These are phyloP conservation scores for Acorus gramineus DNA, from an alignment of 106 monocot species.

Conservation along the genomic window DNA sequence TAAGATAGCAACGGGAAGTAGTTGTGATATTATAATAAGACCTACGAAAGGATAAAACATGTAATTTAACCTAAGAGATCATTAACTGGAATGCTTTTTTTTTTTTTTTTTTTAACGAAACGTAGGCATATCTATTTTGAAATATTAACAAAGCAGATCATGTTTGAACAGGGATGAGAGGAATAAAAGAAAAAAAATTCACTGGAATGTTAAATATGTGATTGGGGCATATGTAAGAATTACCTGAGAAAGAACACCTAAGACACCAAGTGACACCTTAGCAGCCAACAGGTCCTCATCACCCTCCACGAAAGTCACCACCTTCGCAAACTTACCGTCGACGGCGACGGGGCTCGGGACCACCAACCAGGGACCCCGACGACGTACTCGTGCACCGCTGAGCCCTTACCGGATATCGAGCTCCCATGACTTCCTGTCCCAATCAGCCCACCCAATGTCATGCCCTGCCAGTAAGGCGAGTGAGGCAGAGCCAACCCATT, in stretches of 20 bases:
- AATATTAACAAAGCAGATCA: no score
- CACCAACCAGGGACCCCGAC: conserved; percentile 16
- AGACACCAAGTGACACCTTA: conserved; percentile 11
- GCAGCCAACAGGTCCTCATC: conserved; percentile 6
- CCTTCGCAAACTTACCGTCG: not conserved
- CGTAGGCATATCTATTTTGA: no score
- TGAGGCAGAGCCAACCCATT: conserved; percentile 16
- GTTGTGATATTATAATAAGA: no score
- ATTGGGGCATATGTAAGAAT: not conserved
- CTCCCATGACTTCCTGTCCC: conserved; percentile 11
- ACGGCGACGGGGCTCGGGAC: not conserved
- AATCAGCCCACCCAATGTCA: conserved; percentile 9
- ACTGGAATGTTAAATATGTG: no score
- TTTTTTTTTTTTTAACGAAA: no score
- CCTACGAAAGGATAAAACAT: no score
- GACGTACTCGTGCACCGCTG: conserved; percentile 13
- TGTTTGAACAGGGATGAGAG: no score
- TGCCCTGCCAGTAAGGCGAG: conserved; percentile 19
- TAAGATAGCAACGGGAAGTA: no score
- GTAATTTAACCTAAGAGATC: no score
- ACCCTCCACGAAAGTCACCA: not conserved
- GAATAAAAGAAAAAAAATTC: no score
- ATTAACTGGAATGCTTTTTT: no score
- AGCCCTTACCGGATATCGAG: conserved; percentile 13
- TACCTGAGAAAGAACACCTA: conserved; percentile 18